A percentile compares a stretch with the other conserved stretches of the same genome.
phyloP scores from a whole-genome alignment of 1,284 basidiomycete genomes.

The Spongispora temasekensis region DNA sequence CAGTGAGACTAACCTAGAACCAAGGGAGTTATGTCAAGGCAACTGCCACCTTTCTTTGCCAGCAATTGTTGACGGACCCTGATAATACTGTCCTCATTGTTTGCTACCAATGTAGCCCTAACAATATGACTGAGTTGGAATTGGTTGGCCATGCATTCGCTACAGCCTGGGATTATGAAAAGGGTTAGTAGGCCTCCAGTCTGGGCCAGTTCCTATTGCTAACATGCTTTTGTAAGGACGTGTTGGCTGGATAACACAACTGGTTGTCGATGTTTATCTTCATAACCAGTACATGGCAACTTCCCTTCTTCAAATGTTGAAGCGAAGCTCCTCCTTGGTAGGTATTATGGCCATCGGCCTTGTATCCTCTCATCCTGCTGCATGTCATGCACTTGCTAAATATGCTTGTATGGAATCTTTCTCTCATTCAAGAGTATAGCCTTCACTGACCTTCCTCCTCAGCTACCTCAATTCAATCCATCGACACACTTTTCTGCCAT shows the following conservation, averaged over 20 bases:
- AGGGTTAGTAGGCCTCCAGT: background rate
- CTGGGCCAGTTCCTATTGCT: background rate
- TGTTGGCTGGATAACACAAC: background rate
- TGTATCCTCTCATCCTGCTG: background rate
- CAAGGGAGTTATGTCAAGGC: background rate
- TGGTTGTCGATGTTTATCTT: background rate
- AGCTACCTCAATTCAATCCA: background rate
- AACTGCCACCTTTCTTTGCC: background rate
- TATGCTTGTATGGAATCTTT: slow-evolving; percentile 1
- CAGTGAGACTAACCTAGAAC: background rate
- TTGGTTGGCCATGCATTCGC: background rate
- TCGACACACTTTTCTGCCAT: background rate
- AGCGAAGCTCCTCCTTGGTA: background rate
- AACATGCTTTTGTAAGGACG: background rate
- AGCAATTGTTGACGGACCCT: background rate
- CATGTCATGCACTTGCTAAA: background rate
- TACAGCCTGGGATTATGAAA: background rate
- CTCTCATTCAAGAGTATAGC: background rate
- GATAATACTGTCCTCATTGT: background rate
- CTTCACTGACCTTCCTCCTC: background rate
- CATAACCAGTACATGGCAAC: background rate
- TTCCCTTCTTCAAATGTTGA: background rate
- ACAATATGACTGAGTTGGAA: background rate
- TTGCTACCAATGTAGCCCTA: background rate
- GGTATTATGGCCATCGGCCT: background rate